Evolutionary conservation across 441 rosid species (phyloP).

Genomic region (Eutrema salsugineum): DNA sequence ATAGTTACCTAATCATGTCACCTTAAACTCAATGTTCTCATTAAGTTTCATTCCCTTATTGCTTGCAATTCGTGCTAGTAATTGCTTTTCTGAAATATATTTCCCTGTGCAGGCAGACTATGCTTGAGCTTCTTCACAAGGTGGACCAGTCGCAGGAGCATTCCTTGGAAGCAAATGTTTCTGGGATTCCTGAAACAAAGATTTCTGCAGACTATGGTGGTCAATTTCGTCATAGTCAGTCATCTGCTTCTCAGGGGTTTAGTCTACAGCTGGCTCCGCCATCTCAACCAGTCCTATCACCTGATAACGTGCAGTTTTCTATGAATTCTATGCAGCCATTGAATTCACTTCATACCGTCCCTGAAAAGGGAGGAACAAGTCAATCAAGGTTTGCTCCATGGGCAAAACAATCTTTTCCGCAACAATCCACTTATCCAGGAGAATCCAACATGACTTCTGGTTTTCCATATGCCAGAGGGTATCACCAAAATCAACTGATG

Average conservation of each 20-base stretch:
- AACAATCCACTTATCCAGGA: slow-evolving; percentile 37
- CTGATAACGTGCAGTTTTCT: slow-evolving; percentile 38
- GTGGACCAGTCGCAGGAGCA: slow-evolving; percentile 60
- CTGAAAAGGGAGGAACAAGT: slow-evolving; percentile 40
- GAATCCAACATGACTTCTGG: slow-evolving; percentile 39
- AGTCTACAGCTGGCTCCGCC: slow-evolving; percentile 83
- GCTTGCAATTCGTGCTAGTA: background rate
- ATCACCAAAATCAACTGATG: slow-evolving; percentile 43
- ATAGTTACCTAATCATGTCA: background rate
- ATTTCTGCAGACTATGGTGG: slow-evolving; percentile 52
- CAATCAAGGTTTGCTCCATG: slow-evolving; percentile 45
- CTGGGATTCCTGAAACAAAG: slow-evolving; percentile 50
- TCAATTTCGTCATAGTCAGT: slow-evolving; percentile 43
- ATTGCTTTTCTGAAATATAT: background rate
- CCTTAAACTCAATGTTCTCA: background rate
- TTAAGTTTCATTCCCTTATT: background rate
- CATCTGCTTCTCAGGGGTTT: slow-evolving; percentile 68
- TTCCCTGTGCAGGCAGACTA: slow-evolving; percentile 54
- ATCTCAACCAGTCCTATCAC: slow-evolving; percentile 52
- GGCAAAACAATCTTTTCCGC: slow-evolving; percentile 39
- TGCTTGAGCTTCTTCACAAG: slow-evolving; percentile 86
- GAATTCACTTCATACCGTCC: slow-evolving; percentile 26
- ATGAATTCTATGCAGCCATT: slow-evolving; percentile 36
- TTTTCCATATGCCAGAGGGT: slow-evolving; percentile 45
- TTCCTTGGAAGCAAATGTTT: slow-evolving; percentile 38